Evolutionary conservation across 345 rosid genomes (phyloP), one percentile per base, ranked within the genome.

Genomic region (Schrenkiella parvula): DNA sequence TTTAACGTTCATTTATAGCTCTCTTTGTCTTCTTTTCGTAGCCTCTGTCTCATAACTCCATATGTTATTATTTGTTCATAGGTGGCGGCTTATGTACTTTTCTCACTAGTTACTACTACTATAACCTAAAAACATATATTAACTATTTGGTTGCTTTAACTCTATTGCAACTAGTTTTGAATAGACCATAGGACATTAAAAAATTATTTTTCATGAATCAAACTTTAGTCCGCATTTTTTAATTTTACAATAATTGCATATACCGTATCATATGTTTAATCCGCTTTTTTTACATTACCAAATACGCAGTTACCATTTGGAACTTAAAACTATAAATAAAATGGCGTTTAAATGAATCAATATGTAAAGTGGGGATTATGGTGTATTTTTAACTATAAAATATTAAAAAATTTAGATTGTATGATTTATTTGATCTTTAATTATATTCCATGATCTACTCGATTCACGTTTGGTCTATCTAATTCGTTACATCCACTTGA

Each of bases 41-140:
- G 76, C 12, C 26, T 72, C 57, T 42, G 57, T 72, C 64, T 43
- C 57, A 46, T 73, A 73, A 55, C 66, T 47, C 57, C 46, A 37
- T 4, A 48, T 47, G 68, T 67, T 67, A 50, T 74, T 73, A 65
- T 42, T 26, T 74, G 68, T 67, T 41, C 61, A 41, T 74, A 74
- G 78, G 78, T 74, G 78, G 43, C 78, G 78, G 78, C 78, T 66
- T 15, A 48, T 19, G 73, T 48, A 74, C 73, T 41, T 72, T 61
- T 23, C 66, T 22, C 74, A 2, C 19, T 55, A 54, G 37, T 50
- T 57, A 44, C 43, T 72, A 72, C 21, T 72, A 31, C 0, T 26
- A 5, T 23, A 43, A 5, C 21, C 46, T 31, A 15, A 41, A 66
- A 53, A 13, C 14, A 4, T 41, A 39, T 38, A 1, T 50, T 25